phyloP scores from a whole-genome alignment of 768 basidiomycete genomes.

The Sporobolomyces phaffii region DNA sequence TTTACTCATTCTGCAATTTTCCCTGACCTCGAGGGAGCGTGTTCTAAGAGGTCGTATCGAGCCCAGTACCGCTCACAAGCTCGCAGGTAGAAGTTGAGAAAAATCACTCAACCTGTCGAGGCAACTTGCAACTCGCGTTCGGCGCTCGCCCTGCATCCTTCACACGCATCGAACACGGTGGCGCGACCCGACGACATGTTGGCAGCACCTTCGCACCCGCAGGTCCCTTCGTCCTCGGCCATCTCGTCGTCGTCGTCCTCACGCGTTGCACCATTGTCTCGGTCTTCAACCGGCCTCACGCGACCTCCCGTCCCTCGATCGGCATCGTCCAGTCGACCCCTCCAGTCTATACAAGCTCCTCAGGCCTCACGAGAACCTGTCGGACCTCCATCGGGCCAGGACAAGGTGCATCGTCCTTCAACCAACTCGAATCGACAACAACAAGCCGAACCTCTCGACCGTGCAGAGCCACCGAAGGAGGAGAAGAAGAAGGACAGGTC shows the following conservation, averaged over 20 bases:
- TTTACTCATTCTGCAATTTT: too few relatives aligned
- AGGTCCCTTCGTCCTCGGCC: not conserved
- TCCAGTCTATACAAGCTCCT: conserved; percentile 1
- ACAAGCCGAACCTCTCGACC: not conserved
- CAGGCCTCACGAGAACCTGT: not conserved
- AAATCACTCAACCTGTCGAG: too few relatives aligned
- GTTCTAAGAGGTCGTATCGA: too few relatives aligned
- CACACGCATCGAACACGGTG: too few relatives aligned
- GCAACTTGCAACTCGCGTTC: too few relatives aligned
- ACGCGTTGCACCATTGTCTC: not conserved
- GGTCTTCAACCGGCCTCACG: not conserved
- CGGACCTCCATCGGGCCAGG: not conserved
- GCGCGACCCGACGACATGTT: not conserved
- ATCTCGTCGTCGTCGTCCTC: not conserved
- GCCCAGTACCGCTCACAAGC: too few relatives aligned
- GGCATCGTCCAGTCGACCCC: not conserved
- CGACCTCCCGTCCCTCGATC: not conserved
- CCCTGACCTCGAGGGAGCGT: too few relatives aligned
- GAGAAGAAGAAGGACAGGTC: conserved; percentile 19
- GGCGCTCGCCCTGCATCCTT: too few relatives aligned
- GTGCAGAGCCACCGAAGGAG: not conserved
- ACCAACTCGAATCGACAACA: not conserved
- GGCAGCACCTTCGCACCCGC: not conserved
- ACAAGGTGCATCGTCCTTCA: not conserved
- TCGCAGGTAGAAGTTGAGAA: too few relatives aligned